A percentile compares a stretch with the other conserved stretches of the same genome.
These are phyloP conservation scores for Psilocybe azurescens DNA, from an alignment of 768 basidiomycete genomes.

Conservation along the genomic window DNA sequence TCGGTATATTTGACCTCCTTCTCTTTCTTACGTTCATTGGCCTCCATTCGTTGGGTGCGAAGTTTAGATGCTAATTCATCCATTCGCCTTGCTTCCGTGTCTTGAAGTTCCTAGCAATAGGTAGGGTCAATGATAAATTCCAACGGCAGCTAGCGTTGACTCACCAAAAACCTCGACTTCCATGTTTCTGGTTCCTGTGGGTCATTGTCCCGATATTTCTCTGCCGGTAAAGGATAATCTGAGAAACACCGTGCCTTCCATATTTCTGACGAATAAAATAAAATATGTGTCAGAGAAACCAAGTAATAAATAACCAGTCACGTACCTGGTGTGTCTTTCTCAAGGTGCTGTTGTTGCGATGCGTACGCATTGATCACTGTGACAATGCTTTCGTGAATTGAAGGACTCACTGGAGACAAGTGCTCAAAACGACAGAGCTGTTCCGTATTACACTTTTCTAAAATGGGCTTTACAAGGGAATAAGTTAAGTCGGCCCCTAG, in stretches of 20 bases:
- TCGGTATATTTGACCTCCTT: constrained; percentile 79
- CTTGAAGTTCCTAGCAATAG: constrained; percentile 51
- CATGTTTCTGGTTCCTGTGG: constrained; percentile 61
- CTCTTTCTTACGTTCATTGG: constrained; percentile 77
- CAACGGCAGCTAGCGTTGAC: constrained; percentile 27
- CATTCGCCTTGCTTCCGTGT: constrained; percentile 65
- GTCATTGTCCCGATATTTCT: constrained; percentile 48
- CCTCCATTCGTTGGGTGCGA: constrained; percentile 69
- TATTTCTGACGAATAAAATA: constrained; percentile 49
- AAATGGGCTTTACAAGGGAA: constrained; percentile 71
- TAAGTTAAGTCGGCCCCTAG: constrained; percentile 69
- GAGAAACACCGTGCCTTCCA: constrained; percentile 71
- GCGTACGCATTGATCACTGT: neutral
- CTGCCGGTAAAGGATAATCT: constrained; percentile 56
- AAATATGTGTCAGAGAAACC: constrained; percentile 11
- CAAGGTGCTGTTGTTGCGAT: constrained; percentile 48
- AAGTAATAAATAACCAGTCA: constrained; percentile 13
- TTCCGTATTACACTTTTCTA: constrained; percentile 75
- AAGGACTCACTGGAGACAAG: constrained; percentile 64
- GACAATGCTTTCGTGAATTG: neutral
- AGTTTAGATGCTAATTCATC: constrained; percentile 67
- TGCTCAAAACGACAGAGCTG: constrained; percentile 73
- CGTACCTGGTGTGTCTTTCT: constrained; percentile 60
- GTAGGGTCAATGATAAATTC: constrained; percentile 15
- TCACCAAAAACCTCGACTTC: constrained; percentile 72